A percentile compares a stretch with the other conserved stretches of the same genome.
These are phyloP conservation scores for Cenchrus purpureus DNA, from an alignment of 176 grass and related monocot genomes.

Conservation along the genomic window DNA sequence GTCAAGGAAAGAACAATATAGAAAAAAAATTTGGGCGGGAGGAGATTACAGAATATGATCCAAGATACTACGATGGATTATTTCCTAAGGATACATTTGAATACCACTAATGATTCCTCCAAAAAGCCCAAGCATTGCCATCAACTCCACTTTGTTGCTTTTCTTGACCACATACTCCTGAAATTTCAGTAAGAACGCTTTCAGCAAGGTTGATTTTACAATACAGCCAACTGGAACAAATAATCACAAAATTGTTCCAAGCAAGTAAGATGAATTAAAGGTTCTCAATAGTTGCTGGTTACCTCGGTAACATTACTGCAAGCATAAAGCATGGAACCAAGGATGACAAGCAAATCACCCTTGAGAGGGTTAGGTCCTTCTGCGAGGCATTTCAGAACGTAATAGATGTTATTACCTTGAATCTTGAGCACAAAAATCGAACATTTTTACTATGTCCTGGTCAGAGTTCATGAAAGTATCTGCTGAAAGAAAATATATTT, in stretches of 20 bases:
- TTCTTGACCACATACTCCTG: conserved; percentile 81
- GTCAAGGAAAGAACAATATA: conserved; percentile 43
- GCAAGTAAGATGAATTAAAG: background rate
- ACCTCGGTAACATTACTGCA: conserved; percentile 87
- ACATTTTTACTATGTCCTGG: background rate
- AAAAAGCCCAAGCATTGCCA: conserved; percentile 85
- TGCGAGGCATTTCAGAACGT: conserved; percentile 33
- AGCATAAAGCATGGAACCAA: conserved; percentile 83
- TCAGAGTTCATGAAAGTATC: conserved; percentile 1
- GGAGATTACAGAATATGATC: background rate
- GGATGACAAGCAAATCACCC: conserved; percentile 72
- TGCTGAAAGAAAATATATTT: background rate
- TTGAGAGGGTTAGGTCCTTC: conserved; percentile 66
- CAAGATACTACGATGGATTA: background rate
- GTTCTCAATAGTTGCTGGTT: background rate
- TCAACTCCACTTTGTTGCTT: conserved; percentile 65
- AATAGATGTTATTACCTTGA: background rate
- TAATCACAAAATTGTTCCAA: background rate
- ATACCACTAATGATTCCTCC: conserved; percentile 65
- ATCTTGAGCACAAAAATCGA: background rate
- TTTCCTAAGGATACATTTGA: conserved; percentile 80
- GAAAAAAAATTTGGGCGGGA: background rate
- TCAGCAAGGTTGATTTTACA: background rate
- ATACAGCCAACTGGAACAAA: background rate
- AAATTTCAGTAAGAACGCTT: conserved; percentile 16